Conservation (phyloP, 2,329 filamentous ascomycete genomes). For the Coniochaeta sp. region DNA sequence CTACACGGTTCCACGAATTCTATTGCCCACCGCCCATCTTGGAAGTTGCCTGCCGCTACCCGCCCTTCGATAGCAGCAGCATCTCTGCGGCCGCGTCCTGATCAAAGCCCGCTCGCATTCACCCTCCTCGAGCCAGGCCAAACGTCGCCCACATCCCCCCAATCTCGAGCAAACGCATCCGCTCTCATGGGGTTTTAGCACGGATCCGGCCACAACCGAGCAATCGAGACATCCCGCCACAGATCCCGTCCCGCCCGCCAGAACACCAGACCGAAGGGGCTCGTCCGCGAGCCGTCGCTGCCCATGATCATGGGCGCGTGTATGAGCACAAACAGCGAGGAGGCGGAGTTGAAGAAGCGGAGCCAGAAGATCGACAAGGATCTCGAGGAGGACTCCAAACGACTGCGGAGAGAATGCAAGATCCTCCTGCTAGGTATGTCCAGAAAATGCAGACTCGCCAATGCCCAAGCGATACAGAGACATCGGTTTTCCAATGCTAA, state of each 20-base stretch:
- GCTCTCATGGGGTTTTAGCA: neutral
- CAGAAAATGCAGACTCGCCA: neutral
- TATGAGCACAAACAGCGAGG: slow-evolving; percentile 82
- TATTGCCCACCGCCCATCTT: neutral
- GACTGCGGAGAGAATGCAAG: slow-evolving; percentile 96
- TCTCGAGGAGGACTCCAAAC: slow-evolving; percentile 89
- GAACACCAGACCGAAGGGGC: neutral
- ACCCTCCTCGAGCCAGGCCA: neutral
- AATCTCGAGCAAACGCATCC: neutral
- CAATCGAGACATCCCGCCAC: neutral
- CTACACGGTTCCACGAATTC: neutral
- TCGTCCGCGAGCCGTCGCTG: neutral
- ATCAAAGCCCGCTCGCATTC: neutral
- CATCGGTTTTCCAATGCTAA: slow-evolving; percentile 2
- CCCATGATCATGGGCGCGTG: slow-evolving; percentile 70
- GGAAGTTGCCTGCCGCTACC: neutral
- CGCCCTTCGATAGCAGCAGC: neutral
- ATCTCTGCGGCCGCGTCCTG: neutral
- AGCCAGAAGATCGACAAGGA: slow-evolving; percentile 93
- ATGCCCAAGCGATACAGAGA: neutral
- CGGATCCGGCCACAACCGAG: neutral
- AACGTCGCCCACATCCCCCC: neutral
- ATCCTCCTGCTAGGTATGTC: slow-evolving; percentile 83
- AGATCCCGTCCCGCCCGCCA: neutral
- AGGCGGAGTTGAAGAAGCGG: slow-evolving; percentile 89